Evolutionary conservation across 192 early-diverging fungal species (phyloP).

Genomic region (Chytriomyces sp.): DNA sequence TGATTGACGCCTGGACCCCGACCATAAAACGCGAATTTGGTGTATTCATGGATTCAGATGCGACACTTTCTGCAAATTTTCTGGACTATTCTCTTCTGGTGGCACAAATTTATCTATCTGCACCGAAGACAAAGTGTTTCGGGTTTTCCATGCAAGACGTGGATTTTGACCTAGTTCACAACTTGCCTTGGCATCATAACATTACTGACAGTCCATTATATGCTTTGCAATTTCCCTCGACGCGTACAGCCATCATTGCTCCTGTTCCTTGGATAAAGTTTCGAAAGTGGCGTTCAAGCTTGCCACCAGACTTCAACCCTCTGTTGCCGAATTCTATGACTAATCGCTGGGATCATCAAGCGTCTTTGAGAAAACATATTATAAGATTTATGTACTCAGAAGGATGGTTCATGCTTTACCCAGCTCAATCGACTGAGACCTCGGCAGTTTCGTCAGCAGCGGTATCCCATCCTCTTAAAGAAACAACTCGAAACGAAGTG

Average conservation of each 20-base stretch:
- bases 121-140: neutral
- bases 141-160: conserved; percentile 28
- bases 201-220: neutral
- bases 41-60: conserved; percentile 33
- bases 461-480: neutral
- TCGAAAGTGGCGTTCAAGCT: conserved; percentile 1
- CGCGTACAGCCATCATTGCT: conserved; percentile 1
- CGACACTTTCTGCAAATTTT: conserved; percentile 29
- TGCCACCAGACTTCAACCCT: neutral
- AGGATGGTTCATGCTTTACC: conserved; percentile 18
- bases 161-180: conserved; percentile 9
- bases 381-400: conserved; percentile 14
- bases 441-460: neutral
- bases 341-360: conserved; percentile 15
- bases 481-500: neutral
- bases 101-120: neutral
- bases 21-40: conserved; percentile 2
- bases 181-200: neutral
- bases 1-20: conserved; percentile 31
- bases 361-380: conserved; percentile 14
- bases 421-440: conserved; percentile 11
- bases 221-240: conserved; percentile 16
- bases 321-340: conserved; percentile 29
- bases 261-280: conserved; percentile 19
- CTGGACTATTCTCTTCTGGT: conserved; percentile 24